phyloP scores from a whole-genome alignment of 2,329 filamentous ascomycete genomes.

The Fusarium sp. region DNA sequence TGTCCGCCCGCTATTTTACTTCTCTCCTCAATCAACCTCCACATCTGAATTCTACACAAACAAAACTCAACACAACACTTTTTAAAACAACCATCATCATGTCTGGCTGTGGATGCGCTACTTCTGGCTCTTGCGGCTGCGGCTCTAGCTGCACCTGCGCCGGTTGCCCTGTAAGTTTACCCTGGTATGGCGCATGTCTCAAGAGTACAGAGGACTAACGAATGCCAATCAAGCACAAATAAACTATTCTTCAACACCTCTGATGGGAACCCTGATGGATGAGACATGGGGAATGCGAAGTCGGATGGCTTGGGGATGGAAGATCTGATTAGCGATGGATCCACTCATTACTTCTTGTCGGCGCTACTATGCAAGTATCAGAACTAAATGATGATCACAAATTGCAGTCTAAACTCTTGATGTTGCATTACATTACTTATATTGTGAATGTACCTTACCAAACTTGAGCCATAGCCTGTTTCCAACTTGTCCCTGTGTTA shows the following conservation, averaged over 20 bases:
- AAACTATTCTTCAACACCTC: conserved; percentile 28
- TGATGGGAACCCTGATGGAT: conserved; percentile 47
- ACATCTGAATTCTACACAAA: conserved; percentile 12
- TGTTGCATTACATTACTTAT: background rate
- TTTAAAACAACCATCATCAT: conserved; percentile 52
- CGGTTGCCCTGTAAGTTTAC: conserved; percentile 58
- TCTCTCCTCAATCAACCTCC: conserved; percentile 24
- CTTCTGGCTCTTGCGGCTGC: conserved; percentile 59
- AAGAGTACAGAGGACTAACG: conserved; percentile 29
- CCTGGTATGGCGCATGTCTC: conserved; percentile 26
- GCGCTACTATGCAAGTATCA: conserved; percentile 12
- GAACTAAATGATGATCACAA: conserved; percentile 23
- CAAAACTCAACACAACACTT: conserved; percentile 21
- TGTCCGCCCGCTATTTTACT: conserved; percentile 19
- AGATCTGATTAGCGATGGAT: conserved; percentile 36
- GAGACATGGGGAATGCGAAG: conserved; percentile 17
- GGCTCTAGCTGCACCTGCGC: conserved; percentile 59
- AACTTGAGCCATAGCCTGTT: background rate
- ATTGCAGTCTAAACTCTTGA: conserved; percentile 8
- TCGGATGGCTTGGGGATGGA: conserved; percentile 14
- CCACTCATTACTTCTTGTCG: conserved; percentile 40
- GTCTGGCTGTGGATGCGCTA: conserved; percentile 59
- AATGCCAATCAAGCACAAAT: conserved; percentile 50
- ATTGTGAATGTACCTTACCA: background rate
- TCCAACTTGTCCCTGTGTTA: background rate